A percentile compares a stretch with the other conserved stretches of the same genome.
Conservation (phyloP, 768 basidiomycete genomes). For the Collybia mongolica region DNA sequence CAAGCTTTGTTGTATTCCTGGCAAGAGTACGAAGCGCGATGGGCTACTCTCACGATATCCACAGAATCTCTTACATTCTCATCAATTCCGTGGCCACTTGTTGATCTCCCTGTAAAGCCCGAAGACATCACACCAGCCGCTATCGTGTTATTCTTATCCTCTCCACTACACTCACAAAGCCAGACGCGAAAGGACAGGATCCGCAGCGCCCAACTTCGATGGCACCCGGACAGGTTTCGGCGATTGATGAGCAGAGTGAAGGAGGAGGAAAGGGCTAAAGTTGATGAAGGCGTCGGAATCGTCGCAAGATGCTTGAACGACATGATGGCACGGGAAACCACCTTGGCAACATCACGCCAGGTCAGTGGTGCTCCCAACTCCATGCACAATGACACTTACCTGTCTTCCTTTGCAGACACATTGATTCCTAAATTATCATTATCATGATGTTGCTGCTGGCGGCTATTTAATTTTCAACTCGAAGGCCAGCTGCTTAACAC, state of each 20-base stretch:
- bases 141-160: constrained; percentile 62
- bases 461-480: too few relatives aligned
- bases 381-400: too few relatives aligned
- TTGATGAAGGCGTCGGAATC: constrained; percentile 64
- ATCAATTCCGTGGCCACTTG: constrained; percentile 72
- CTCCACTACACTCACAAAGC: constrained; percentile 57
- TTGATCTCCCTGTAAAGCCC: constrained; percentile 35
- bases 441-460: too few relatives aligned
- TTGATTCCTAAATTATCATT: too few relatives aligned
- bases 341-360: too few relatives aligned
- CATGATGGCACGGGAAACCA: constrained; percentile 44
- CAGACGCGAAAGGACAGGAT: constrained; percentile 66
- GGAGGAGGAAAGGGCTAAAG: constrained; percentile 46
- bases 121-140: constrained; percentile 54
- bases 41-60: constrained; percentile 50
- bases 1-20: constrained; percentile 55
- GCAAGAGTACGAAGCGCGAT: constrained; percentile 62
- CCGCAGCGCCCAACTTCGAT: constrained; percentile 63
- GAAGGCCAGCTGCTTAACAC: too few relatives aligned
- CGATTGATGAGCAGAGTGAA: constrained; percentile 51
- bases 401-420: too few relatives aligned
- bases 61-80: constrained; percentile 53
- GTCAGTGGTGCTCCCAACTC: too few relatives aligned
- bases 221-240: constrained; percentile 82
- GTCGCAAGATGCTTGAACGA: constrained; percentile 71